phyloP scores from a whole-genome alignment of 108 stramenopile species.

The Cyclotella cryptica region DNA sequence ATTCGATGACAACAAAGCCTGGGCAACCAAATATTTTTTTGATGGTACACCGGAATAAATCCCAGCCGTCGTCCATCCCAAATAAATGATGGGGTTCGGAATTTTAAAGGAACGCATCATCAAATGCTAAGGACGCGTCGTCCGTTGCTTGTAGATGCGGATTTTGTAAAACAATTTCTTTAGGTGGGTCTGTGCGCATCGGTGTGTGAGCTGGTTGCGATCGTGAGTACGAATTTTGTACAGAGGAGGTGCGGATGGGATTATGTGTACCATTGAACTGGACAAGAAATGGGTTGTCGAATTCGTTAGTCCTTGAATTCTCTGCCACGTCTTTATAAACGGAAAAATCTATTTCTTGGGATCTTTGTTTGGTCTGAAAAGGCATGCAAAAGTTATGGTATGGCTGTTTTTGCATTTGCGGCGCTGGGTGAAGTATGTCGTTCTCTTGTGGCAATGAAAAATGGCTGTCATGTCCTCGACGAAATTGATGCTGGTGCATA shows the following conservation, averaged over 20 bases:
- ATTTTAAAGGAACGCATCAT: slow-evolving; percentile 46
- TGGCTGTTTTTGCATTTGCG: neutral
- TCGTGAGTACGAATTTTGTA: neutral
- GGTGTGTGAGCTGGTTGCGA: neutral
- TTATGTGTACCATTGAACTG: neutral
- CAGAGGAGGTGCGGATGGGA: neutral
- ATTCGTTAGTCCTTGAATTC: neutral
- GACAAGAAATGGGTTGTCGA: neutral
- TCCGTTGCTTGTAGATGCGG: slow-evolving; percentile 12
- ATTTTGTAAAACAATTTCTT: slow-evolving; percentile 23
- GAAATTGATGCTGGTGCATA: neutral
- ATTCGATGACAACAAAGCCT: neutral
- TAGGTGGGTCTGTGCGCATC: neutral
- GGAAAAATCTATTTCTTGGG: neutral
- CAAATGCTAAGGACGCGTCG: slow-evolving; percentile 34
- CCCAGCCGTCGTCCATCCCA: slow-evolving; percentile 6
- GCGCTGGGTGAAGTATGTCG: neutral
- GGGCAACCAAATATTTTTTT: neutral
- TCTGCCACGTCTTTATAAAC: neutral
- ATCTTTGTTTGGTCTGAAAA: neutral
- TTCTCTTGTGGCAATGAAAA: neutral
- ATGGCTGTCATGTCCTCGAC: neutral
- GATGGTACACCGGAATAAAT: neutral
- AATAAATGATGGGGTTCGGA: slow-evolving; percentile 7
- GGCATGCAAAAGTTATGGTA: neutral